phyloP scores from a whole-genome alignment of 2,329 filamentous ascomycete species.

The Claviceps fusiformis region DNA sequence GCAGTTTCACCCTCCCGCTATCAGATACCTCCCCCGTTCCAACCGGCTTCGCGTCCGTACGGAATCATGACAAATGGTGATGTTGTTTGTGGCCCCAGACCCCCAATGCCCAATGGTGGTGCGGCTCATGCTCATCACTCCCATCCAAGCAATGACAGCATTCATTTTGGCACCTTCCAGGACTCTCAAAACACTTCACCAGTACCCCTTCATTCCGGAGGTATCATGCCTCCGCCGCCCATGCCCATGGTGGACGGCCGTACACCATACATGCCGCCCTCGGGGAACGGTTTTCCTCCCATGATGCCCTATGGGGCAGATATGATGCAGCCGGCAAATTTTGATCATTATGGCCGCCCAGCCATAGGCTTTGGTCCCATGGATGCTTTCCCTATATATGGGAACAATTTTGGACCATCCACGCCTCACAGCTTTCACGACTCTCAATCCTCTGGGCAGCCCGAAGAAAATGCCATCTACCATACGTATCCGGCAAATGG shows the following conservation, averaged over 20 bases:
- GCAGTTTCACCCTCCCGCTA: conserved; percentile 23
- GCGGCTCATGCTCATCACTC: conserved; percentile 32
- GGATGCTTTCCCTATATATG: conserved; percentile 21
- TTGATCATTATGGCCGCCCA: conserved; percentile 26
- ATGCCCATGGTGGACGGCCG: conserved; percentile 22
- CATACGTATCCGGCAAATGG: conserved; percentile 26
- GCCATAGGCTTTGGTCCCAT: conserved; percentile 20
- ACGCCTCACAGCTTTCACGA: conserved; percentile 49
- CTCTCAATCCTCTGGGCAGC: conserved; percentile 41
- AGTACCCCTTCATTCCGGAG: conserved; percentile 33
- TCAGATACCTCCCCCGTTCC: conserved; percentile 30
- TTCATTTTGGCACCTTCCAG: conserved; percentile 41
- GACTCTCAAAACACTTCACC: conserved; percentile 46
- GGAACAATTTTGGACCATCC: conserved; percentile 34
- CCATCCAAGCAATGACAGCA: conserved; percentile 40
- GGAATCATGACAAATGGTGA: conserved; percentile 21
- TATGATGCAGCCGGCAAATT: conserved; percentile 19
- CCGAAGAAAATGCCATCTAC: conserved; percentile 29
- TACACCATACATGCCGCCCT: conserved; percentile 19
- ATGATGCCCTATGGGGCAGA: conserved; percentile 23
- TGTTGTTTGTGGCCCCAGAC: conserved; percentile 17
- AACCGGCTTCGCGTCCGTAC: conserved; percentile 20
- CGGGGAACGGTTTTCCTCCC: conserved; percentile 23
- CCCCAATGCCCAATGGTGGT: conserved; percentile 19
- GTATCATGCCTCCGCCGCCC: conserved; percentile 35